Base-by-base conservation (phyloP, 2,329 filamentous ascomycete genomes). In the Lasiodiplodia gonubiensis region DNA sequence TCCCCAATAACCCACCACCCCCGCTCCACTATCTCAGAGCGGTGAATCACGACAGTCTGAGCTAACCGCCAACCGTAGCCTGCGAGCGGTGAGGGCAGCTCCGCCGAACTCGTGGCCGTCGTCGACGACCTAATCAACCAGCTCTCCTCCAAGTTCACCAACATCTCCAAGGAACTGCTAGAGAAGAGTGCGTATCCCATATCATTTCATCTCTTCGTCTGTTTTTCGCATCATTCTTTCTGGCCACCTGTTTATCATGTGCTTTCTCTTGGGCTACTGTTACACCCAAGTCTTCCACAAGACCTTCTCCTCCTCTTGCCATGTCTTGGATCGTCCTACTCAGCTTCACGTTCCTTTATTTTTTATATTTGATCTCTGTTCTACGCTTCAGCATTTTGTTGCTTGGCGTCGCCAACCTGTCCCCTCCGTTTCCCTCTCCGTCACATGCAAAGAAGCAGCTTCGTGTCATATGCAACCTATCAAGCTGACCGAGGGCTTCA, bases 61-160 rank as follows among this genome's bases (percentile, higher is more conserved):
- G 84, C 59, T 63, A 51, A 51, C 30, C 23, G 4, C 18, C 7
- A 11, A 5, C 18, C 27, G 14, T 12, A 63, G 59, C 21, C 59
- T 35, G 57, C 3, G 8, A 42, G 39, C 33, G 42, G 33, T 8
- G 64, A 67, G 27, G 55, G 57, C 5, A 52, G 57, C 35, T 67
- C 84, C 8, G 83, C 86, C 52, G 90, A 94, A 75, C 86, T 96
- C 67, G 89, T 89, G 2, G 88, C 88, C 4, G 92, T 93, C 1
- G 90, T 97, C 1, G 94, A 97, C 72, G 92, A 97, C 49, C 86
- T 97, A 2, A 83, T 97, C 4, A 93, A 94, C 76, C 90, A 92
- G 54, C 82, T 97, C 0, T 92, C 92, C 63, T 90, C 88, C 78
- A 97, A 97, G 78, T 97, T 97, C 78, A 89, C 91, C 23, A 88